Base-by-base conservation (phyloP, 108 stramenopile species). In the Cyclotella baltica region DNA sequence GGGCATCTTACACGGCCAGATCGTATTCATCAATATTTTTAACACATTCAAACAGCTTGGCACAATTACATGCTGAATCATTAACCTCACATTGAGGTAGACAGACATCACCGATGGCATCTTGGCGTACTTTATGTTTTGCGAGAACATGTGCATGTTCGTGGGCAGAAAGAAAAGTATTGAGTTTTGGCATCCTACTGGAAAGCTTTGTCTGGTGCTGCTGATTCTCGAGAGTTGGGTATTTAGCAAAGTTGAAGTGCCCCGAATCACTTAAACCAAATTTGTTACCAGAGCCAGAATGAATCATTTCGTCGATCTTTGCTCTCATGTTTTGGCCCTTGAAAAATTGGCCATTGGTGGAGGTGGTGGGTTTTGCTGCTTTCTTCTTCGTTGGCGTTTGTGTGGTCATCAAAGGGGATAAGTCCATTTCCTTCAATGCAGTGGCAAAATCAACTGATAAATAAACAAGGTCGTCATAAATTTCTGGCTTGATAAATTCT, bases 61-160 rank as follows among this genome's bases (percentile, higher is more conserved):
- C 22, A 56, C 55, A 56, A 5, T 56, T 56, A 56, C 55, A 56
- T 56, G 55, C 1, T 25, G 5, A 11, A 25, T 56, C 55, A 56
- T 2, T 27, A 2, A 25, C 11, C 2, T 1, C 22, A 25, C 55
- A 56, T 56, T 56, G 2, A 11, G 4, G 55, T 4, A 2, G 22
- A 56, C 55, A 56, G 25, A 56, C 40, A 43, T 43, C 22, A 5
- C 22, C 55, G 11, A 56, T 3, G 1, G 55, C 55, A 25, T 56
- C 11, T 23, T 3, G 3, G 2, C 55, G 55, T 25, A n/a, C 11
- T 23, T 56, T 22, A 25, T 56, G 55, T 5, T 25, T 56, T 2
- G n/a, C 20, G 11, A 23, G 20, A 23, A 56, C 55, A 3, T 27
- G 20, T 11, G 11, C 23, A 25, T 25, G 55, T 1, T 25, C 22